phyloP scores from a whole-genome alignment of 176 grass and related monocot species.

The Aegilops speltoides region DNA sequence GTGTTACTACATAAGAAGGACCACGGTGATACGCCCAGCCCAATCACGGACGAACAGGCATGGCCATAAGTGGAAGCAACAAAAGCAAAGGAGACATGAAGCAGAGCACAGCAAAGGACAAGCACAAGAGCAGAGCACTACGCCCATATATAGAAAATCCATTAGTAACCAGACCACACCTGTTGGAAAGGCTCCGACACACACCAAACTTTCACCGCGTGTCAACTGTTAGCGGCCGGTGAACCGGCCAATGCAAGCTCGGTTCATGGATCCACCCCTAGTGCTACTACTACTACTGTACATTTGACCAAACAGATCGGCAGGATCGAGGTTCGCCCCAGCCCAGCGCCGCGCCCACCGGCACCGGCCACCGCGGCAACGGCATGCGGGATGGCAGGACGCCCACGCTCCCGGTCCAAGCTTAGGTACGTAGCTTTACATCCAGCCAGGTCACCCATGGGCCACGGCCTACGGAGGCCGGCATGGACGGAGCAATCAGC shows the following conservation, averaged over 20 bases:
- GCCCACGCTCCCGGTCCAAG: too few species aligned
- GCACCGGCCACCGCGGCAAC: not conserved
- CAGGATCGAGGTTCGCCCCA: not conserved
- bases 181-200: conserved; percentile 1
- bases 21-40: not conserved
- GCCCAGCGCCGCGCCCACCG: not conserved
- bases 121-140: not conserved
- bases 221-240: not conserved
- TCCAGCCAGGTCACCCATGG: conserved; percentile 8
- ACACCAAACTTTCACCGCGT: not conserved
- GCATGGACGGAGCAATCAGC: not conserved
- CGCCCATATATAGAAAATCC: not conserved
- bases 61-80: conserved; percentile 5
- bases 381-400: not conserved
- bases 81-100: conserved; percentile 1
- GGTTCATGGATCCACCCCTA: not conserved
- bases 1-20: not conserved
- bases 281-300: conserved; percentile 3
- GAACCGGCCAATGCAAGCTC: not conserved
- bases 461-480: not conserved
- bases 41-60: not conserved
- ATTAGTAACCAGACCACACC: not conserved
- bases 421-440: not conserved
- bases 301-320: not conserved
- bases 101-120: not conserved